Conservation (phyloP, 441 rosid species). For the Sinapis alba region DNA sequence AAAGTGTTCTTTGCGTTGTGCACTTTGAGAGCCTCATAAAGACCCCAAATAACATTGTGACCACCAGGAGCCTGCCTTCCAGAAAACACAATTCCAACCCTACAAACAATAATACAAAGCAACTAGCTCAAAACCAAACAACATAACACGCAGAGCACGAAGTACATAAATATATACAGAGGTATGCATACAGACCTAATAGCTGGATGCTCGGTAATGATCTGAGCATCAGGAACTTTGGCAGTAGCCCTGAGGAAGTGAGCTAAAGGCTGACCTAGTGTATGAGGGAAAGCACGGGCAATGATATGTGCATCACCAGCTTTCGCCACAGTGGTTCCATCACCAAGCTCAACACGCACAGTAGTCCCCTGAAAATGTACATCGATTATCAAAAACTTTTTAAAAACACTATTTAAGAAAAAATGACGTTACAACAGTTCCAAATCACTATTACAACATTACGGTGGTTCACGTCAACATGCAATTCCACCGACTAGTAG, state of each 20-base stretch:
- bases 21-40: constrained; percentile 70
- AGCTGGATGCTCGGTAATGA: constrained; percentile 85
- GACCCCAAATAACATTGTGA: constrained; percentile 97
- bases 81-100: constrained; percentile 92
- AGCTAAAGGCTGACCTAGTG: constrained; percentile 92
- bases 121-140: neutral
- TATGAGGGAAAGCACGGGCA: constrained; percentile 73
- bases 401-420: neutral
- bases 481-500: constrained; percentile 16
- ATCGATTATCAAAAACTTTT: neutral
- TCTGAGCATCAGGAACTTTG: constrained; percentile 87
- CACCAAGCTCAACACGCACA: constrained; percentile 96
- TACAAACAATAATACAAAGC: constrained; percentile 46
- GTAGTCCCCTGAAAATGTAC: constrained; percentile 72
- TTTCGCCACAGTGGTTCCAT: constrained; percentile 70
- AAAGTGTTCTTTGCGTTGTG: constrained; percentile 73
- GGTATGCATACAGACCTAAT: constrained; percentile 54
- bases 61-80: constrained; percentile 99
- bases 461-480: neutral
- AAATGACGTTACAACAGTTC: constrained; percentile 3
- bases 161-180: neutral
- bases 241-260: constrained; percentile 90
- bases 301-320: constrained; percentile 73
- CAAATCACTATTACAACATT: neutral
- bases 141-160: neutral